Base-by-base conservation (phyloP, 2,329 filamentous ascomycete species). In the Helminthosporium solani region DNA sequence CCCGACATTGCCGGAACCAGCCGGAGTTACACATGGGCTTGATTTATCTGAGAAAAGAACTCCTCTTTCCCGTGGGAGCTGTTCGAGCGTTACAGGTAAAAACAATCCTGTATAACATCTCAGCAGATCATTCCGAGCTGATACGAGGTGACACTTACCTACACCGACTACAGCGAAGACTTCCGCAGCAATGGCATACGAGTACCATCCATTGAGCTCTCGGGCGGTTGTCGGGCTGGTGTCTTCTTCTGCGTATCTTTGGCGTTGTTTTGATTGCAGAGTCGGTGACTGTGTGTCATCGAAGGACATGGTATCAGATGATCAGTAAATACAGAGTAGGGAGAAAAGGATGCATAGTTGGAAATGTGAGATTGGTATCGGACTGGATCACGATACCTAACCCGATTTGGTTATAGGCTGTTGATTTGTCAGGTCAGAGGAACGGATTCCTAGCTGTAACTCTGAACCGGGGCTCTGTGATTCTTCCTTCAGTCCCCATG, bases 161-260 rank as follows among this genome's bases (percentile, higher is more conserved):
- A 86, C 82, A 36, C 82, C 91, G 68, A 91, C 96, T 44, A 96
- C 88, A 19, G 92, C 88, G 70, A 95, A 97, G 23, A 94, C 90
- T 72, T 96, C 90, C 7, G 90, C 88, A 11, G 90, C 90, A 74
- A 94, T 92, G 25, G 86, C 85, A 75, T 95, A 95, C 62, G 86
- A 86, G 70, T 95, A 95, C 90, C 90, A 96, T 50, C 90, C 90
- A 36, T 82, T 77, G 52, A 95, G 78, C 77, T 96, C 90, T 68
- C 86, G 89, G 51, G 71, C 72, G 62, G 87, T 94, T 4, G 90
- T 95, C 30, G 85, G 82, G n/a, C 89, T 82, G 12, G 81, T 85
- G 40, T 70, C 66, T 58, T 69, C 65, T 39, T 55, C 56, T 30
- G 58, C 48, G 25, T 67, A 70, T 25, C 54, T 56, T 23, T 33